phyloP scores from a whole-genome alignment of 108 stramenopile species.

The Nannochloropsis salina region DNA sequence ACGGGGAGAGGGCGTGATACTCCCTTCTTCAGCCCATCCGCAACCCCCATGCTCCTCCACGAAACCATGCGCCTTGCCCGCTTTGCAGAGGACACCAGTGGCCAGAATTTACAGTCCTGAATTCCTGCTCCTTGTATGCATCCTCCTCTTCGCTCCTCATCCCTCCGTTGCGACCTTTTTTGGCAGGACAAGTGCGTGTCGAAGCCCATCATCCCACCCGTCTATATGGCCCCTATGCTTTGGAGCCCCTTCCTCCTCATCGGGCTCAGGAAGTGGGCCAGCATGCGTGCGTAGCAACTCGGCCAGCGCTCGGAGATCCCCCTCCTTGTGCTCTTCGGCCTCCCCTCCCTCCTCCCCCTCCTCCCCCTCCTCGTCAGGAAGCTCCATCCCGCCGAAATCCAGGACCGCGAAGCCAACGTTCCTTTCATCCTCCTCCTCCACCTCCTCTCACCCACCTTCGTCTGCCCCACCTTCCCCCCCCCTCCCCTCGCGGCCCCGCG shows the following conservation, averaged over 20 bases:
- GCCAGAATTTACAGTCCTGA: neutral
- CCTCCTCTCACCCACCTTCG: neutral
- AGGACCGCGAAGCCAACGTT: too few relatives aligned
- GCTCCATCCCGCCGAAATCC: neutral
- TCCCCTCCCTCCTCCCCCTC: neutral
- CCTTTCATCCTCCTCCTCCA: neutral
- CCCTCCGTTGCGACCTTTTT: neutral
- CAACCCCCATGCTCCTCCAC: too few relatives aligned
- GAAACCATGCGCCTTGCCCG: too few relatives aligned
- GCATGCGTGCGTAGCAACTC: neutral
- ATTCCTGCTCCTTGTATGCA: neutral
- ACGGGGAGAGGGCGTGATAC: too few relatives aligned
- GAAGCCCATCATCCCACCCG: neutral
- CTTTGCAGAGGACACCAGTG: too few relatives aligned
- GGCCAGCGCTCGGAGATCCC: neutral
- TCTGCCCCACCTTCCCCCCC: neutral
- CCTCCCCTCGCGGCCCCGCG: neutral
- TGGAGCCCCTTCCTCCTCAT: neutral
- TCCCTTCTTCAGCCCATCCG: too few relatives aligned
- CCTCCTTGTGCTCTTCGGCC: neutral
- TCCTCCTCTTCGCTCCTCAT: neutral
- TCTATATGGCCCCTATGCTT: neutral
- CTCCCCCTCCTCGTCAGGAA: neutral
- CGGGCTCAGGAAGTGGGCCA: neutral
- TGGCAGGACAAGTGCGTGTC: neutral